These are phyloP conservation scores for Fusarium subtropicale DNA, from an alignment of 2,329 filamentous ascomycete species.

Conservation along the genomic window DNA sequence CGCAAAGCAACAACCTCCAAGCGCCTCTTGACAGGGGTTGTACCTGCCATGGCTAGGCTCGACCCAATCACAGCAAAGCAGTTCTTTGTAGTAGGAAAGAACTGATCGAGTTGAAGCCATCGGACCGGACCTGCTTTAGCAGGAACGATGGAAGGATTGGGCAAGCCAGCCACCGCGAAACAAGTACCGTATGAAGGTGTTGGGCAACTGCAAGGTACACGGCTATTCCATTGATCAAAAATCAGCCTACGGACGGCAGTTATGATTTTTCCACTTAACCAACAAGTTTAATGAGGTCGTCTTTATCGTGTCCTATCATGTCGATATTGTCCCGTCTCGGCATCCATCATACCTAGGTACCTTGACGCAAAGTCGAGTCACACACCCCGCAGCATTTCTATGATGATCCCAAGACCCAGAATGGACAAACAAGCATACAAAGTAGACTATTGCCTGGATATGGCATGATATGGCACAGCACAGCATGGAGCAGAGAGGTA, in stretches of 20 bases:
- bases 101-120: constrained; percentile 29
- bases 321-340: constrained; percentile 16
- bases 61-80: constrained; percentile 30
- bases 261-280: constrained; percentile 34
- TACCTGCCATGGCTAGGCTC: constrained; percentile 17
- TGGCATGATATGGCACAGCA: constrained; percentile 41
- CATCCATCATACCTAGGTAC: constrained; percentile 19
- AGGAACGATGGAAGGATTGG: constrained; percentile 32
- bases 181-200: constrained; percentile 8
- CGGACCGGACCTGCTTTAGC: constrained; percentile 42
- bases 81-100: constrained; percentile 37
- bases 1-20: constrained; percentile 28
- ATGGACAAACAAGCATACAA: constrained; percentile 34
- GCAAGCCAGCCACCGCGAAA: constrained; percentile 26
- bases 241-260: constrained; percentile 27
- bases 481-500: constrained; percentile 27
- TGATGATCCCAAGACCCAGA: constrained; percentile 30
- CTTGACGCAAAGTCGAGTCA: constrained; percentile 14
- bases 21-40: constrained; percentile 37
- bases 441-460: constrained; percentile 17
- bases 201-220: constrained; percentile 39
- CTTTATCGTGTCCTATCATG: constrained; percentile 12
- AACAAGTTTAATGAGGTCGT: constrained; percentile 14
- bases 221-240: constrained; percentile 16
- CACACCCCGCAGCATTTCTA: constrained; percentile 27